Evolutionary conservation across 2,329 filamentous ascomycete species (phyloP).

Genomic region (Arthroderma sp.): DNA sequence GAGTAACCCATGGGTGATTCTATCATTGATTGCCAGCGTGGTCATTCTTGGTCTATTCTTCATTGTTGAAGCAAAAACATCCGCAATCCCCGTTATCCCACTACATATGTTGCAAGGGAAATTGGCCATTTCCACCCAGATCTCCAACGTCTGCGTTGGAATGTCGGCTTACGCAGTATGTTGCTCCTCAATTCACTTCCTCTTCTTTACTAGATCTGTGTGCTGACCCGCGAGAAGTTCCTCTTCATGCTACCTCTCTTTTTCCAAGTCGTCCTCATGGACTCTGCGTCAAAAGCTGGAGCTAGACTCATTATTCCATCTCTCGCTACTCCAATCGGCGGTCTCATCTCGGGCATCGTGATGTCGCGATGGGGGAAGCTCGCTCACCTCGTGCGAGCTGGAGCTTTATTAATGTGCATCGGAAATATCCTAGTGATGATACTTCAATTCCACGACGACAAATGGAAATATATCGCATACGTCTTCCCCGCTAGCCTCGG

Average conservation of each 20-base stretch:
- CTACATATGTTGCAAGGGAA: slow-evolving; percentile 41
- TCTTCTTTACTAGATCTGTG: too few species aligned
- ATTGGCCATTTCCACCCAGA: slow-evolving; percentile 40
- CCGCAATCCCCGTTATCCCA: slow-evolving; percentile 33
- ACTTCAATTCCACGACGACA: slow-evolving; percentile 28
- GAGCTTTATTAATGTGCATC: slow-evolving; percentile 31
- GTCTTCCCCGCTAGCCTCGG: slow-evolving; percentile 35
- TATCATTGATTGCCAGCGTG: slow-evolving; percentile 25
- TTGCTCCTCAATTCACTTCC: slow-evolving; percentile 35
- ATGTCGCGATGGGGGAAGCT: slow-evolving; percentile 37
- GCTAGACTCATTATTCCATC: slow-evolving; percentile 33
- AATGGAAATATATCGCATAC: slow-evolving; percentile 34
- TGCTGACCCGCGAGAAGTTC: slow-evolving; percentile 17
- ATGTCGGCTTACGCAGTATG: slow-evolving; percentile 39
- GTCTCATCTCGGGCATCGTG: slow-evolving; percentile 31
- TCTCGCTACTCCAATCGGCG: slow-evolving; percentile 32
- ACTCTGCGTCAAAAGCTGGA: slow-evolving; percentile 33
- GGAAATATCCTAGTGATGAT: slow-evolving; percentile 31
- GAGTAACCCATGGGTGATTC: slow-evolving; percentile 30
- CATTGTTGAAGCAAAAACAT: slow-evolving; percentile 26
- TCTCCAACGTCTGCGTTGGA: slow-evolving; percentile 48
- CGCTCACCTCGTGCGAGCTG: slow-evolving; percentile 27
- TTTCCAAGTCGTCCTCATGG: slow-evolving; percentile 29
- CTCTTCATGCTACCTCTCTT: slow-evolving; percentile 37
- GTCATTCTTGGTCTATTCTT: slow-evolving; percentile 27